A percentile compares a stretch with the other conserved stretches of the same genome.
Evolutionary conservation across 2,329 filamentous ascomycete species (phyloP).

Genomic region (Colletotrichum godetiae): DNA sequence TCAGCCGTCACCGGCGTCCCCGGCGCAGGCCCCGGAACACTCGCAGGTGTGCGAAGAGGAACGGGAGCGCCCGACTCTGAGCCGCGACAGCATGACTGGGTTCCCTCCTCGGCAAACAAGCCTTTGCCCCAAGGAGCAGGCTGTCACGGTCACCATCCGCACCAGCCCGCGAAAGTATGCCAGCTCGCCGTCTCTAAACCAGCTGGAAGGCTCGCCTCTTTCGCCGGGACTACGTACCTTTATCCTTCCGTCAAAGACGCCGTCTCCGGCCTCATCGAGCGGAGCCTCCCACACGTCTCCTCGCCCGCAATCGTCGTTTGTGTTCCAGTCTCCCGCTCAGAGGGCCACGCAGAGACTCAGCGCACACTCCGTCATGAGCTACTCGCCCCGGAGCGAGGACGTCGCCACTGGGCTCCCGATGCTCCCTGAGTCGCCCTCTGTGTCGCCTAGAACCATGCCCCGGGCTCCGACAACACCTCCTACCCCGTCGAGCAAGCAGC

Average conservation of each 20-base stretch:
- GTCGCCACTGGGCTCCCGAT: neutral
- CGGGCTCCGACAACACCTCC: slow-evolving; percentile 12
- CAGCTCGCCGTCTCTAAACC: slow-evolving; percentile 46
- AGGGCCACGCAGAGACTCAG: slow-evolving; percentile 36
- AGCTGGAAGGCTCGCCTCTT: slow-evolving; percentile 35
- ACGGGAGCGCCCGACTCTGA: neutral
- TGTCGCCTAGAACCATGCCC: slow-evolving; percentile 2
- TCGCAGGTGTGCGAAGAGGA: neutral
- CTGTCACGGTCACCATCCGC: slow-evolving; percentile 26
- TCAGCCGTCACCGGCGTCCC: slow-evolving; percentile 60
- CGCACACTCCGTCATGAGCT: slow-evolving; percentile 32
- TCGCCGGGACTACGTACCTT: slow-evolving; percentile 38
- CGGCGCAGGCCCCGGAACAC: slow-evolving; percentile 38
- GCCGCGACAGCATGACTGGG: neutral
- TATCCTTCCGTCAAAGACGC: slow-evolving; percentile 17
- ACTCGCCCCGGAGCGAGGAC: neutral
- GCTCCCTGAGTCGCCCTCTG: neutral
- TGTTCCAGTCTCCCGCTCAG: slow-evolving; percentile 38
- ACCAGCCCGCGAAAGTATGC: slow-evolving; percentile 45
- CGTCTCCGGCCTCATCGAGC: slow-evolving; percentile 37
- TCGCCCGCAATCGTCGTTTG: slow-evolving; percentile 48
- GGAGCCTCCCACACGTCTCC: slow-evolving; percentile 34
- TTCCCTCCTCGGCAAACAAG: slow-evolving; percentile 37
- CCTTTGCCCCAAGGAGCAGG: slow-evolving; percentile 4
- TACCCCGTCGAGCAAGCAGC: neutral